These are phyloP conservation scores for Cyclotella kingstonii DNA, from an alignment of 108 stramenopile species.

Conservation along the genomic window DNA sequence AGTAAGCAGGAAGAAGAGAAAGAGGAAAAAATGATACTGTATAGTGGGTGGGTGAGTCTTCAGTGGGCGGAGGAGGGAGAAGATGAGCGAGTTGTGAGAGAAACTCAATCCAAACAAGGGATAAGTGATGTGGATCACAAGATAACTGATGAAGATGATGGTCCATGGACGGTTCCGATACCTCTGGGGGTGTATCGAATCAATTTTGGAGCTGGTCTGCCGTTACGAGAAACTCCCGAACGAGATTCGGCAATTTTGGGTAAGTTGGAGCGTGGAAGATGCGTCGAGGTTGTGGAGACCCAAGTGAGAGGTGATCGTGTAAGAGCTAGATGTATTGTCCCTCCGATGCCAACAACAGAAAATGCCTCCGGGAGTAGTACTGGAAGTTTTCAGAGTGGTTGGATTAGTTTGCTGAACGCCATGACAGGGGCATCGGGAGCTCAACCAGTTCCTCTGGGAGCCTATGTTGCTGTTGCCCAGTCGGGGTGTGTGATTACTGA, in stretches of 20 bases:
- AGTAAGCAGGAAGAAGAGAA: background rate
- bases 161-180: slow-evolving; percentile 43
- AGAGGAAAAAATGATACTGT: background rate
- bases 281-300: slow-evolving; percentile 43
- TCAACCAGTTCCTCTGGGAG: slow-evolving; percentile 33
- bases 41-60: slow-evolving; percentile 32
- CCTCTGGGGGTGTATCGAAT: slow-evolving; percentile 39
- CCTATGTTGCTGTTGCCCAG: slow-evolving; percentile 35
- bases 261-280: slow-evolving; percentile 30
- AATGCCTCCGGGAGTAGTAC: background rate
- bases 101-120: background rate
- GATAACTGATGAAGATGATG: slow-evolving; percentile 30
- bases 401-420: slow-evolving; percentile 41
- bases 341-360: slow-evolving; percentile 2
- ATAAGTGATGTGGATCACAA: slow-evolving; percentile 1
- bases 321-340: slow-evolving; percentile 30
- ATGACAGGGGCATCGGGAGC: slow-evolving; percentile 22
- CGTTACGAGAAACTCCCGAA: slow-evolving; percentile 33
- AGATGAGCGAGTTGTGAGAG: background rate
- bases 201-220: slow-evolving; percentile 28
- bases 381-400: slow-evolving; percentile 25
- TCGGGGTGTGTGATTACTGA: slow-evolving; percentile 36
- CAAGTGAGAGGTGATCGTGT: slow-evolving; percentile 36
- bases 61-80: slow-evolving; percentile 34
- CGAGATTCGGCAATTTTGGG: slow-evolving; percentile 32